A percentile compares a stretch with the other conserved stretches of the same genome.
phyloP scores from a whole-genome alignment of 2,329 filamentous ascomycete species.

The Lachnellula arida region DNA sequence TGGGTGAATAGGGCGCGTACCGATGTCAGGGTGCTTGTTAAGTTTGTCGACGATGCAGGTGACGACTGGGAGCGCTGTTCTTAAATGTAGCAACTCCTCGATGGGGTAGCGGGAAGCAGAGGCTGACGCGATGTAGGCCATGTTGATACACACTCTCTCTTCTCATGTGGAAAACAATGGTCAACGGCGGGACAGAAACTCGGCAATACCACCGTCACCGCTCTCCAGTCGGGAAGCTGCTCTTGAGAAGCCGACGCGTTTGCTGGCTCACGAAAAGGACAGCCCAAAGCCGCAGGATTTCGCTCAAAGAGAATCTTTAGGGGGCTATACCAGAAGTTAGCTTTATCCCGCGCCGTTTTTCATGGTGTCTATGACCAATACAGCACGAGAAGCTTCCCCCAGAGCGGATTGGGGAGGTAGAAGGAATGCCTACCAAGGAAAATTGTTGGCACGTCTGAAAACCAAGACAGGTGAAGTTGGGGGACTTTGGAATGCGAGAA shows the following conservation, averaged over 20 bases:
- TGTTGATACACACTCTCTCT: background rate
- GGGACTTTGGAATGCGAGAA: conserved; percentile 2
- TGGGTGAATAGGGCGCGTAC: conserved; percentile 14
- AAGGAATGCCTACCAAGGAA: background rate
- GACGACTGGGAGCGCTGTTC: conserved; percentile 21
- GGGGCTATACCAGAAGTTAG: background rate
- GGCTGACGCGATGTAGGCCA: background rate
- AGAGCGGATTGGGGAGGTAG: too few species aligned
- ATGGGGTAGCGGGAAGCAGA: conserved; percentile 15
- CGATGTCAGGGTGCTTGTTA: conserved; percentile 26
- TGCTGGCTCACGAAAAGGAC: too few species aligned
- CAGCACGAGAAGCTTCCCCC: too few species aligned
- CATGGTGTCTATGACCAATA: too few species aligned
- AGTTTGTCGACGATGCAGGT: conserved; percentile 23
- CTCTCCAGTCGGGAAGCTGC: background rate
- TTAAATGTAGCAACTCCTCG: conserved; percentile 26
- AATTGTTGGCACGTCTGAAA: background rate
- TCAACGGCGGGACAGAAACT: too few species aligned
- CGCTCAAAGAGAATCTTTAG: background rate
- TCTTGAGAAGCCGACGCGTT: background rate
- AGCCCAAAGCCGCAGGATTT: too few species aligned
- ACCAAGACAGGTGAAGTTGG: background rate
- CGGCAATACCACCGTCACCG: too few species aligned
- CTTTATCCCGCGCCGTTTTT: conserved; percentile 1
- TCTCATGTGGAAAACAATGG: too few species aligned